Base-by-base conservation (phyloP, 2,329 filamentous ascomycete species). In the Colletotrichum musicola region DNA sequence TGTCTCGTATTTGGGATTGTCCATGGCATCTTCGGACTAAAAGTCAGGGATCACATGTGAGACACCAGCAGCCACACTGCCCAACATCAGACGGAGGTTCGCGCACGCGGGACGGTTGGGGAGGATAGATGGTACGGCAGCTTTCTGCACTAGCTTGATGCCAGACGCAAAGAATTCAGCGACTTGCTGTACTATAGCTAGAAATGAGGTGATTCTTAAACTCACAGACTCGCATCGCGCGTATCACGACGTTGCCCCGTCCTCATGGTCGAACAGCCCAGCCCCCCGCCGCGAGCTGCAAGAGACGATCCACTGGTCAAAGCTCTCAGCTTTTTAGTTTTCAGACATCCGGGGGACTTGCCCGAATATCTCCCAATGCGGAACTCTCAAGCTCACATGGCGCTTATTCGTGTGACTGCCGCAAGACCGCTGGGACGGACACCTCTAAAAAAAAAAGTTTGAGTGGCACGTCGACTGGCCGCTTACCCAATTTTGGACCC, bases 281-380 rank as follows among this genome's bases (percentile, higher is more conserved):
- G 9, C 16, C 14, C 50, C 40, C 10, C 40, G 13, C 40, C 40
- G n/a, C 38, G 35, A 25, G 12, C 35, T 62, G 38, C 49, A 60
- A 51, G 20, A 25, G 13, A 53, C 59, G 49, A 62, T 54, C 59
- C 12, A 46, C 18, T 44, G 49, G 54, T 64, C 54, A 68, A 64
- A 64, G 65, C 65, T 68, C 47, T 59, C 40, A 40, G 40, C 49
- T 68, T 35, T 10, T 35, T 46, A 54, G 38, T 64, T 64, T 27
- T 30, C 47, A 25, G 16, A 40, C 30, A 53, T 51, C 46, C 49
- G 16, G 27, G 16, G 27, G 25, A 46, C 60, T 18, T 12, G 20
- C 27, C 22, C 22, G 22, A 25, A 25, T 25, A 25, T 42, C 12
- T 40, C 49, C 47, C 46, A 22, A 30, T 18, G 7, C 22, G 47